Base-by-base conservation (phyloP, 768 basidiomycete genomes). In the Gautieria morchelliformis region DNA sequence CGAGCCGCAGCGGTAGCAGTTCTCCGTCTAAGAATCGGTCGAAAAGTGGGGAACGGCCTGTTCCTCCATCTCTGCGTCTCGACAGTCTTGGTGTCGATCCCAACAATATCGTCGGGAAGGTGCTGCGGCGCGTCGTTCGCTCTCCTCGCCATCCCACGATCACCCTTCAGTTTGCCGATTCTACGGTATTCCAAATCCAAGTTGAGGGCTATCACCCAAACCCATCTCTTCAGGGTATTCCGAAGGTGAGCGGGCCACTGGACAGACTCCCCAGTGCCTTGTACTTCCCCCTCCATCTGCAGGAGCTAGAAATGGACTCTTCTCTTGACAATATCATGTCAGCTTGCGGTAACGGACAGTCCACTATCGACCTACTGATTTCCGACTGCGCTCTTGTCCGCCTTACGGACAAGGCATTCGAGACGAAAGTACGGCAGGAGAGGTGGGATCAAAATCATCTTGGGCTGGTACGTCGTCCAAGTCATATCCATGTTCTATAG, bases 151-250 rank as follows among this genome's bases (percentile, higher is more conserved):
- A 80, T 59, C 79, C 78, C 1, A 67, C 68, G 40, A 66, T 80
- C 57, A 77, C 76, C n/a, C 67, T 80, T 39, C 68, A 72, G 53
- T 80, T 78, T 58, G 59, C 71, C 40, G 79, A 79, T 62, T 62
- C 69, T 14, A 72, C 73, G 4, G 60, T 67, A 17, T 74, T 72
- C 56, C 78, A 79, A 63, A 67, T 85, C 52, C 76, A 76, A n/a
- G 76, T 85, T 39, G 82, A 83, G 50, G 83, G 83, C 2, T 84
- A 85, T 66, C 71, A 82, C 61, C 83, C 83, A 1, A 73, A 78
- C 63, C 77, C 70, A 35, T 19, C 56, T 27, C 32, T 57, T 9
- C 56, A 39, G 42, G 82, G 83, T 52, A 65, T 84, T 44, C 82
- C 83, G 10, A 84, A 83, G 56, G 56, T 57, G 30, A 48, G 54